Conservation (phyloP, 140 eudicot species). For the Oenanthe javanica region DNA sequence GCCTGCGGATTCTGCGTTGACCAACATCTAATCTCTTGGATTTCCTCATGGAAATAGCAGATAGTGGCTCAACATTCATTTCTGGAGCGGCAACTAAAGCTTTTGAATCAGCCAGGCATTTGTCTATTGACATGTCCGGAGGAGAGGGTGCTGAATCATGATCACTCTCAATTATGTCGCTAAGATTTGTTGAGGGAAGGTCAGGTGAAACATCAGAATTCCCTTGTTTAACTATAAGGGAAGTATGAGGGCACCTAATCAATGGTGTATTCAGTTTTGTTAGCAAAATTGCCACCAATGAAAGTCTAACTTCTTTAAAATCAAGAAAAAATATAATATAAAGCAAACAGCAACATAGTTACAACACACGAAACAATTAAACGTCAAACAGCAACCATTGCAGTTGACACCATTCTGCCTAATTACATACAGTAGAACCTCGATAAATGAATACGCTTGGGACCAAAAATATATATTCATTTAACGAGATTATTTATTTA, state of each 20-base stretch:
- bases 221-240: constrained; percentile 30
- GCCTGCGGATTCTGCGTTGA: constrained; percentile 90
- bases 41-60: constrained; percentile 57
- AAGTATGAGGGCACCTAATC: constrained; percentile 47
- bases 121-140: constrained; percentile 42
- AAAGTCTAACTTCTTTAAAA: background rate
- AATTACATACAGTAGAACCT: background rate
- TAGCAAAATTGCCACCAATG: background rate
- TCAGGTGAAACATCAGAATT: constrained; percentile 34
- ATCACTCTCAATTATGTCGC: constrained; percentile 64
- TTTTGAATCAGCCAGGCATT: constrained; percentile 39
- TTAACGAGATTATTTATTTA: too few relatives aligned
- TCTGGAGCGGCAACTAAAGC: constrained; percentile 66
- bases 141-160: constrained; percentile 89
- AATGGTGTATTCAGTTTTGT: background rate
- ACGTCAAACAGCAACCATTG: background rate
- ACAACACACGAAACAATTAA: background rate
- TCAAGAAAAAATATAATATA: background rate
- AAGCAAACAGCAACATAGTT: background rate
- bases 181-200: constrained; percentile 28
- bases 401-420: background rate
- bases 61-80: constrained; percentile 48
- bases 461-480: too few relatives aligned
- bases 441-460: too few relatives aligned
- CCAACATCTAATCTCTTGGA: constrained; percentile 71